These are phyloP conservation scores for Ochromonadaceae sp. DNA, from an alignment of 352 stramenopile species.

Conservation along the genomic window DNA sequence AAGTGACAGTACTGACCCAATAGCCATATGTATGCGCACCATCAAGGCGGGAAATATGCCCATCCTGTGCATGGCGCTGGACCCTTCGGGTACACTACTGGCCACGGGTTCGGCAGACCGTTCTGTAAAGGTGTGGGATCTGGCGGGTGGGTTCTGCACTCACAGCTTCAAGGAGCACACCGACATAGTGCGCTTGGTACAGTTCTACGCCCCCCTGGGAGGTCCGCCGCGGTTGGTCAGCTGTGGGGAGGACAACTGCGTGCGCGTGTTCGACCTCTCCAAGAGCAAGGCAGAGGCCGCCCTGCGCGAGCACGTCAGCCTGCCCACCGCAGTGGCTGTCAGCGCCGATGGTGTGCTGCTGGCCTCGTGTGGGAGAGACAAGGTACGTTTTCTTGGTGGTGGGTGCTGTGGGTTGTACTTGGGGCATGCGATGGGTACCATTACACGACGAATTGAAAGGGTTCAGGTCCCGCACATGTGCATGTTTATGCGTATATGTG, in stretches of 20 bases:
- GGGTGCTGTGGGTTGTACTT: background rate
- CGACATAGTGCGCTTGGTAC: constrained; percentile 62
- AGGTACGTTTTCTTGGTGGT: background rate
- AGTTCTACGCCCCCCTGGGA: too few species aligned
- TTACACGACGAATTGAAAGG: too few species aligned
- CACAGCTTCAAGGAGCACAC: constrained; percentile 72
- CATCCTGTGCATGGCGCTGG: constrained; percentile 62
- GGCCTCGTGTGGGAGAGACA: constrained; percentile 5
- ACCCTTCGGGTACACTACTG: constrained; percentile 71
- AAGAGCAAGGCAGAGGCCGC: background rate
- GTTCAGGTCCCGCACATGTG: too few species aligned
- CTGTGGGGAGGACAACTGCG: constrained; percentile 42
- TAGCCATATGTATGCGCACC: background rate
- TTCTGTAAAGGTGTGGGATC: constrained; percentile 79
- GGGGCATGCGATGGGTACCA: constrained; percentile 38
- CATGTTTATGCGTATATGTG: too few species aligned
- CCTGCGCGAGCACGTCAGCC: constrained; percentile 1
- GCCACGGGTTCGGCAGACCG: constrained; percentile 87
- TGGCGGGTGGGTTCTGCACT: constrained; percentile 74
- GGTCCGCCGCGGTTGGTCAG: constrained; percentile 55
- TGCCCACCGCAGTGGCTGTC: background rate
- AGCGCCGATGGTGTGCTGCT: background rate
- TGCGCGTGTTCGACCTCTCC: background rate
- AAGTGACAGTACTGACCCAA: too few species aligned
- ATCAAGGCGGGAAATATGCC: constrained; percentile 43